A percentile compares a stretch with the other conserved stretches of the same genome.
These are phyloP conservation scores for Ceratocystis cubensis DNA, from an alignment of 2,329 filamentous ascomycete genomes.

Conservation along the genomic window DNA sequence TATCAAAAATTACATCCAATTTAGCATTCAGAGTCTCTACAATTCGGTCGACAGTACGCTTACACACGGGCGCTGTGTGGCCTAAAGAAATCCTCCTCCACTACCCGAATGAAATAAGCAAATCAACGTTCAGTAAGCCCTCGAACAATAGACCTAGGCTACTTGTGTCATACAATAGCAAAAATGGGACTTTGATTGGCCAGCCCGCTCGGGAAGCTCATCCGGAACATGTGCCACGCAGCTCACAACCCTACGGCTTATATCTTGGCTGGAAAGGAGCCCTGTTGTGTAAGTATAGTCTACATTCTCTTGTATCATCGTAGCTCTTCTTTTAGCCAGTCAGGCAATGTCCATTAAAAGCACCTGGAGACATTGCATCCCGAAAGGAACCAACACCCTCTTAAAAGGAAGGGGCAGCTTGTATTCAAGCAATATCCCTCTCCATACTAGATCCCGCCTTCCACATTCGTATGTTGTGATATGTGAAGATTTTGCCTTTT, in stretches of 20 bases:
- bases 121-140: too few species aligned
- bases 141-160: too few species aligned
- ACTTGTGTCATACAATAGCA: too few species aligned
- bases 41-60: too few species aligned
- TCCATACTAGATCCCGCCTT: background rate
- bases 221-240: background rate
- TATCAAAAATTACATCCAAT: too few species aligned
- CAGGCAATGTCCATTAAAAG: background rate
- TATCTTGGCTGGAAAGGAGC: background rate
- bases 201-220: background rate
- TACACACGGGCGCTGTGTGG: too few species aligned
- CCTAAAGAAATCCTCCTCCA: too few species aligned
- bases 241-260: background rate
- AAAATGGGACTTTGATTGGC: background rate
- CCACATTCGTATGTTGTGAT: conserved; percentile 1
- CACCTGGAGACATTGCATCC: background rate
- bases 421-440: background rate
- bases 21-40: too few species aligned
- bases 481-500: background rate
- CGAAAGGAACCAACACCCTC: background rate
- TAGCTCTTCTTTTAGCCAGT: background rate
- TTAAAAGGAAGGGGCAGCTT: background rate
- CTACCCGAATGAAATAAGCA: too few species aligned
- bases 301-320: background rate
- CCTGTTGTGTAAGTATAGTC: background rate